Evolutionary conservation across 2,329 filamentous ascomycete genomes (phyloP), one percentile per base, ranked within the genome.

Genomic region (Exophiala sp.): DNA sequence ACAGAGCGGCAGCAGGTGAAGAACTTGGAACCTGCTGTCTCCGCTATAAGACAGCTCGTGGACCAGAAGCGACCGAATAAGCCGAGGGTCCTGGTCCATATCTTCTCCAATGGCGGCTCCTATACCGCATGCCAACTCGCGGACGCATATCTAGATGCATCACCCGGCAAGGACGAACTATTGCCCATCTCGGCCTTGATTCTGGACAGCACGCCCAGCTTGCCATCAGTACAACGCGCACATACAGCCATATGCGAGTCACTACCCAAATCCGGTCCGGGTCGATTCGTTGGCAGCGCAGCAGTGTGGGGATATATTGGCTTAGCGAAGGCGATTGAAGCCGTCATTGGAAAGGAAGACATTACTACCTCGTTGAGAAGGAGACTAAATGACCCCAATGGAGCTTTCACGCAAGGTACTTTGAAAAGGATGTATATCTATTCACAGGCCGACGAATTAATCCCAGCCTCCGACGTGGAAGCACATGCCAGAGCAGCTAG

Each of bases 61-160:
- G 12, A 58, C 57, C 12, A 20, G 50, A 14, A 65, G 62, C 24
- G 47, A 34, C 44, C 39, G 16, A 14, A 55, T 16, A 48, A 50
- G 34, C 70, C 69, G 9, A 66, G 68, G 32, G 66, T 80, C 12
- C 68, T 81, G 2, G 62, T 78, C 10, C 79, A 81, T 59, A 55
- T 73, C 33, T 80, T 81, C 62, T 81, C 78, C 36, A 81, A 82
- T 58, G 78, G 78, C 49, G 79, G 79, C 43, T 69, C 73, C 20
- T 70, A 71, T 48, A 72, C 72, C 32, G 71, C 76, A 14, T 65
- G 65, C 32, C 66, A 69, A 35, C 62, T 78, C 14, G 73, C 73
- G 50, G 58, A 65, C 24, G 61, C 67, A 10, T 75, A 60, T 40
- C 46, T 39, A 14, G 34, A 39, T 11, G 16, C 48, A 72, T 50